phyloP scores from a whole-genome alignment of 768 basidiomycete genomes.

The Leucocoprinus sp. region DNA sequence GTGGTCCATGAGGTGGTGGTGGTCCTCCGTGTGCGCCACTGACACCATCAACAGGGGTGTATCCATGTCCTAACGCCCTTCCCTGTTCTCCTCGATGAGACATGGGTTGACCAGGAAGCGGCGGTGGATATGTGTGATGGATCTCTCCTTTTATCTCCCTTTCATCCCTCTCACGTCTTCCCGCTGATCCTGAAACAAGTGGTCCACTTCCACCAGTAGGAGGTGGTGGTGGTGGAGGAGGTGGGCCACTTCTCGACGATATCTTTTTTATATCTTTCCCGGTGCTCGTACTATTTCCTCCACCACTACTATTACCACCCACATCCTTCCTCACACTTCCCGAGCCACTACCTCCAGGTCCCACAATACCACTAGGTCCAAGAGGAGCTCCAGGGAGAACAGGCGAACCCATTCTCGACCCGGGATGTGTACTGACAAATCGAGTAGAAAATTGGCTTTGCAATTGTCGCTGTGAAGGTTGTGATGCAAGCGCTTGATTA shows the following conservation, averaged over 20 bases:
- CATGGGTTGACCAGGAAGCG: slow-evolving; percentile 5
- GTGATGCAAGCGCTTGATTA: background rate
- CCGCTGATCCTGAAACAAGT: background rate
- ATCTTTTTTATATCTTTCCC: slow-evolving; percentile 10
- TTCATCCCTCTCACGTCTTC: slow-evolving; percentile 9
- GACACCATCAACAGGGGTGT: too few species aligned
- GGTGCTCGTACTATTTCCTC: background rate
- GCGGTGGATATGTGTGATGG: slow-evolving; percentile 11
- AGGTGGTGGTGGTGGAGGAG: too few species aligned
- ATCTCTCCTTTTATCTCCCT: slow-evolving; percentile 11
- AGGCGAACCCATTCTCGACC: slow-evolving; percentile 9
- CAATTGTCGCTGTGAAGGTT: slow-evolving; percentile 7
- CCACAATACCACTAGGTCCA: background rate
- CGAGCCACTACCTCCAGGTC: background rate
- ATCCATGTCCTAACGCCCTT: slow-evolving; percentile 13
- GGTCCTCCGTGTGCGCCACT: slow-evolving; percentile 3
- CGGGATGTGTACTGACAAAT: slow-evolving; percentile 6
- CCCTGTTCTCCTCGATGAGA: slow-evolving; percentile 12
- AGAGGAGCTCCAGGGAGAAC: slow-evolving; percentile 3
- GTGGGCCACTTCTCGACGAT: slow-evolving; percentile 1
- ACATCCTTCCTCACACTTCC: slow-evolving; percentile 5
- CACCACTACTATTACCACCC: background rate
- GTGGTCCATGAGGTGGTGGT: slow-evolving; percentile 4
- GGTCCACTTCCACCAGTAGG: too few species aligned
- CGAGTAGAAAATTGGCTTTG: slow-evolving; percentile 9